Base-by-base conservation (phyloP, 768 basidiomycete genomes). In the Pleurotus citrinopileatus region DNA sequence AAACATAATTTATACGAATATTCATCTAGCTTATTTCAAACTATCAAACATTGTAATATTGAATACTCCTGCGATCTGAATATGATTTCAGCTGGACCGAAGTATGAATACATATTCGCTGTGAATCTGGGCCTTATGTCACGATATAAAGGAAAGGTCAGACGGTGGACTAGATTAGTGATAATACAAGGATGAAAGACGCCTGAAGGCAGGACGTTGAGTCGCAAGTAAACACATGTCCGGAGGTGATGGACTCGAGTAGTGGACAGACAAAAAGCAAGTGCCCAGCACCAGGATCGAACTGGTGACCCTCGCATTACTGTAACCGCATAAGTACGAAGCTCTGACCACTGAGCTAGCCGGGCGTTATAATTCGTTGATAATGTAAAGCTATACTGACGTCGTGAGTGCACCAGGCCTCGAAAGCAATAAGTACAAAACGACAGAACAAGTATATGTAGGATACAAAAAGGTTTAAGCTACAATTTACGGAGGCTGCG, bases 271-370 rank as follows among this genome's bases (percentile, higher is more conserved):
- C 48, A 51, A 38, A 51, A 51, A 34, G 7, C 15, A 37, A 36
- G 1, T 51, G 48, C 48, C 48, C 48, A 51, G 34, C 48, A 51
- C 48, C 48, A 51, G 48, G 48, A 51, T 51, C 48, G 48, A 51
- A 51, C 48, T 51, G 48, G 48, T 51, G 48, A 51, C 48, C 48
- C 48, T 51, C 48, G 48, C 48, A 51, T 51, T 22, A 51, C 48
- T 28, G 29, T 51, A 51, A 36, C 48, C 48, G 28, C 48, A 51
- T 51, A 51, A 51, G 48, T 51, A 51, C 48, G 48, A 51, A 51
- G 48, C 48, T 51, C 48, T 51, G 48, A 51, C 48, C 48, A 51
- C 48, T 51, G 48, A 51, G 48, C 48, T 51, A 51, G 48, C 34
- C 48, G 48, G 48, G 48, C 48, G 29, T 23, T 37, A 20, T 13